These are phyloP conservation scores for Backusella parvicylindrica DNA, from an alignment of 192 early-diverging fungal species.

Conservation along the genomic window DNA sequence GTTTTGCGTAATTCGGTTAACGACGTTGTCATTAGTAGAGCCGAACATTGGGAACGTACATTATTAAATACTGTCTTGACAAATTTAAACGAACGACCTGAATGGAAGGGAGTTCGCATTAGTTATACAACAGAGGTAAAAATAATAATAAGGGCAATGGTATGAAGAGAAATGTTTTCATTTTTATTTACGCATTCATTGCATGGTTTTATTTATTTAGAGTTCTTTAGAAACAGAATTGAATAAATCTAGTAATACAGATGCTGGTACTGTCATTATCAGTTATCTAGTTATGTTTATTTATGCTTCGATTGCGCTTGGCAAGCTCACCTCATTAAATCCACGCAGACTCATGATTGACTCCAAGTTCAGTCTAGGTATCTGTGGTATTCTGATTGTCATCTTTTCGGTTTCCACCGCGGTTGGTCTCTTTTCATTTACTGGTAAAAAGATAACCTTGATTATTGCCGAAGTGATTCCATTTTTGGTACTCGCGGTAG, in stretches of 20 bases:
- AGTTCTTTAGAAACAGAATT: constrained; percentile 58
- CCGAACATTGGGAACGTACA: constrained; percentile 54
- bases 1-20: constrained; percentile 55
- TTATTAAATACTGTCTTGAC: constrained; percentile 38
- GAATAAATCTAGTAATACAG: constrained; percentile 59
- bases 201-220: constrained; percentile 7
- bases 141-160: not conserved
- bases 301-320: constrained; percentile 60
- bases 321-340: constrained; percentile 34
- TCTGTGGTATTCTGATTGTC: constrained; percentile 59
- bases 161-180: not conserved
- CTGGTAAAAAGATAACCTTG: constrained; percentile 58
- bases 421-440: constrained; percentile 58
- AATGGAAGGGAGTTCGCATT: constrained; percentile 39
- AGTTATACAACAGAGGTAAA: constrained; percentile 56
- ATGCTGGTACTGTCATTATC: constrained; percentile 49
- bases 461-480: constrained; percentile 72
- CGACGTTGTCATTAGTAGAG: constrained; percentile 26
- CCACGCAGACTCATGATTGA: constrained; percentile 49
- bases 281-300: constrained; percentile 63
- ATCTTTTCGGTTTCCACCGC: constrained; percentile 57
- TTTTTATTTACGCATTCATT: not conserved
- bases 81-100: constrained; percentile 18
- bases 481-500: constrained; percentile 63
- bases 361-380: constrained; percentile 58